These are phyloP conservation scores for Cladosporium sp. DNA, from an alignment of 2,329 filamentous ascomycete species.

Conservation along the genomic window DNA sequence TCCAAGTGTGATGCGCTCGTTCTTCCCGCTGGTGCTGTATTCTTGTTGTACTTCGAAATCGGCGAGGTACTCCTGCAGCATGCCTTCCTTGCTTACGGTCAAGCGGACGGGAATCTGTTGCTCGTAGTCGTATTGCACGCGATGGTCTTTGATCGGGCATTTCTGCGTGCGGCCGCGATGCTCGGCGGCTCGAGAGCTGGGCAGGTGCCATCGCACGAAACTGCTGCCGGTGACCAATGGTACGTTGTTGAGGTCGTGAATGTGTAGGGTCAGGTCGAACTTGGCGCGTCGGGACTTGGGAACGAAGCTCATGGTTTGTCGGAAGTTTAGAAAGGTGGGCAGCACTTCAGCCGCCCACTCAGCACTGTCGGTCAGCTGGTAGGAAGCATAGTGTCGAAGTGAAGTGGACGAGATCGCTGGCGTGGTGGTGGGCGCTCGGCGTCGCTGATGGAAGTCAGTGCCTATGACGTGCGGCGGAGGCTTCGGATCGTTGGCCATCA, in stretches of 20 bases:
- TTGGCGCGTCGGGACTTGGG: slow-evolving; percentile 30
- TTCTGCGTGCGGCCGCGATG: slow-evolving; percentile 78
- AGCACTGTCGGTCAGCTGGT: neutral
- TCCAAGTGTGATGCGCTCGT: slow-evolving; percentile 77
- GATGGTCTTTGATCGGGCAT: slow-evolving; percentile 60
- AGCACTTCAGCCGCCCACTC: slow-evolving; percentile 6
- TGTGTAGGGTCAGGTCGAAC: slow-evolving; percentile 83
- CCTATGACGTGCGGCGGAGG: too few species aligned
- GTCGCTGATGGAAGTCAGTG: neutral
- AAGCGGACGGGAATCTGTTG: slow-evolving; percentile 72
- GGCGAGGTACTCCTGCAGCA: slow-evolving; percentile 73
- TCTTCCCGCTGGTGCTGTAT: slow-evolving; percentile 62
- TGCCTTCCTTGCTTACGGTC: slow-evolving; percentile 76
- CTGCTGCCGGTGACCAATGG: slow-evolving; percentile 82
- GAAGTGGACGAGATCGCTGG: slow-evolving; percentile 5
- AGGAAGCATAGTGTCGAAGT: slow-evolving; percentile 1
- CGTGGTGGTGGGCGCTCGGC: neutral
- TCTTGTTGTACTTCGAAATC: slow-evolving; percentile 90
- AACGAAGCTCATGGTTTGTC: slow-evolving; percentile 17
- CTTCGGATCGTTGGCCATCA: too few species aligned
- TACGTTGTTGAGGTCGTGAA: slow-evolving; percentile 95
- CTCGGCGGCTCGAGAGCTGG: slow-evolving; percentile 78
- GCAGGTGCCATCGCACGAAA: slow-evolving; percentile 90
- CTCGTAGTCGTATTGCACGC: slow-evolving; percentile 72
- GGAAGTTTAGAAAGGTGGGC: neutral